phyloP scores from a whole-genome alignment of 306 rosid genomes.

The Prunus mume region DNA sequence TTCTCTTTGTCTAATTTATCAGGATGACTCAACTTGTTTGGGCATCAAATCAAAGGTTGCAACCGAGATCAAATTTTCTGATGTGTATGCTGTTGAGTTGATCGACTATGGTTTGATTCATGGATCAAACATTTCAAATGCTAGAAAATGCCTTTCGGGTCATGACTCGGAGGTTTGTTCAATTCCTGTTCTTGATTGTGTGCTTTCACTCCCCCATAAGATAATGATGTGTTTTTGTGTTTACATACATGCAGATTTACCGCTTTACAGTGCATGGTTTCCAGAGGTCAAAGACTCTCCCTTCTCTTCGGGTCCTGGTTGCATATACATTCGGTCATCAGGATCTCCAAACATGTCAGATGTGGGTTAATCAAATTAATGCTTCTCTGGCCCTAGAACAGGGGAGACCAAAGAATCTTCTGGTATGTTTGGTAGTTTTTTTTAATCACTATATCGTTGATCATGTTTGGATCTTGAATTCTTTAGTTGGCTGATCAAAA shows the following conservation, averaged over 20 bases:
- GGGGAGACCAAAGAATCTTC: constrained; percentile 78
- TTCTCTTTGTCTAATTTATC: constrained; percentile 35
- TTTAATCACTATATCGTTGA: constrained; percentile 14
- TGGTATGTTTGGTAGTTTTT: constrained; percentile 56
- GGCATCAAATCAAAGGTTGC: constrained; percentile 53
- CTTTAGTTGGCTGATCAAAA: constrained; percentile 18
- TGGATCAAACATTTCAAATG: constrained; percentile 40
- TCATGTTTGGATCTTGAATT: constrained; percentile 9
- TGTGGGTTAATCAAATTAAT: constrained; percentile 68
- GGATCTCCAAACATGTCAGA: constrained; percentile 52
- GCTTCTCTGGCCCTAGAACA: constrained; percentile 44
- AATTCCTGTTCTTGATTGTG: constrained; percentile 18
- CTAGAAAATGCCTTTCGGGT: constrained; percentile 39
- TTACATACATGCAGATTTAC: constrained; percentile 50
- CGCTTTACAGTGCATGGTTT: constrained; percentile 70
- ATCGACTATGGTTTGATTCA: constrained; percentile 36
- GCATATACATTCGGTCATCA: constrained; percentile 70
- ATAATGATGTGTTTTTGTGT: constrained; percentile 3
- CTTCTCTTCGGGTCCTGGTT: constrained; percentile 54
- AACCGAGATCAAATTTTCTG: constrained; percentile 57
- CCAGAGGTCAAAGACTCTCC: constrained; percentile 49
- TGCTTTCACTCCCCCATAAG: constrained; percentile 12
- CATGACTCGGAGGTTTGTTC: constrained; percentile 56
- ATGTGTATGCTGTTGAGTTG: constrained; percentile 70
- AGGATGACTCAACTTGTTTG: constrained; percentile 67